Percentiles rank a stretch among this genome's conserved stretches.
These are phyloP conservation scores for Rhamnella rubrinervis DNA, from an alignment of 331 rosid genomes.

Conservation along the genomic window DNA sequence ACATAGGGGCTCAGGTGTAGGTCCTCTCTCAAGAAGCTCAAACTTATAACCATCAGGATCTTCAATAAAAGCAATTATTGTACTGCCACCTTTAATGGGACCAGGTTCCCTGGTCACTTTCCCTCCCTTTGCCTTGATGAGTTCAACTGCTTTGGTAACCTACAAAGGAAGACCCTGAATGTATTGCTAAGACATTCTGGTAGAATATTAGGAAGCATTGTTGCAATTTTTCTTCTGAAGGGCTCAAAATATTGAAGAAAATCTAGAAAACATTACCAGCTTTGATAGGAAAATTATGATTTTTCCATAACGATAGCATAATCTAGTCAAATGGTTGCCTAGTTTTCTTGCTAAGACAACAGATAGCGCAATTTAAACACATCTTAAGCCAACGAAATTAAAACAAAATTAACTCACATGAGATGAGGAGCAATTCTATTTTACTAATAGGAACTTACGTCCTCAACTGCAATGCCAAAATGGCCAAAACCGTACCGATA, in stretches of 20 bases:
- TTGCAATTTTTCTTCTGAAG: neutral
- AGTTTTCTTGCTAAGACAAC: neutral
- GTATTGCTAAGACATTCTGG: neutral
- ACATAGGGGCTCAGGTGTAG: constrained; percentile 33
- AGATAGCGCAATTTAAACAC: neutral
- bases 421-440: neutral
- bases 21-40: constrained; percentile 37
- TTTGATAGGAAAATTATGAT: neutral
- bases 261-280: neutral
- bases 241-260: neutral
- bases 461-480: constrained; percentile 34
- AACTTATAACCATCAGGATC: constrained; percentile 41
- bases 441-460: constrained; percentile 23
- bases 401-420: neutral
- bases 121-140: constrained; percentile 39
- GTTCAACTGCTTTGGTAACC: constrained; percentile 32
- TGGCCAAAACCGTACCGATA: constrained; percentile 41
- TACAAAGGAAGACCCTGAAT: neutral
- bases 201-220: too few species aligned
- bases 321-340: neutral
- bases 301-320: neutral
- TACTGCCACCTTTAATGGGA: constrained; percentile 28
- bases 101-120: constrained; percentile 32
- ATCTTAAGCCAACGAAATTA: neutral
- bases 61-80: constrained; percentile 25